phyloP scores from a whole-genome alignment of 2,329 filamentous ascomycete species.

The Cladosporium phlei region DNA sequence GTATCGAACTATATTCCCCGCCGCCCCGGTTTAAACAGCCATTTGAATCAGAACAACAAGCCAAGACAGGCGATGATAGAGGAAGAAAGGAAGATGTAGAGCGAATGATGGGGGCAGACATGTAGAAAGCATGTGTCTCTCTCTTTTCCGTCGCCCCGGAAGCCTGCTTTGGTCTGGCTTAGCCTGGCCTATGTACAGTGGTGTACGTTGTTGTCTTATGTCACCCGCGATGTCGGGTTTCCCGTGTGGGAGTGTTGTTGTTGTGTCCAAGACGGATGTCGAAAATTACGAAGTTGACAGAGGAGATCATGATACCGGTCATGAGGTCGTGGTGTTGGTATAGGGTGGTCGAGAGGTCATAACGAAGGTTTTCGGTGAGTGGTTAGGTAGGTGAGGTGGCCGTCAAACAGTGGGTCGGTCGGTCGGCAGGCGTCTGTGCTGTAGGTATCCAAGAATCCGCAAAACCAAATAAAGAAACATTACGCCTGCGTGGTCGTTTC shows the following conservation, averaged over 20 bases:
- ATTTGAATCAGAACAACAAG: slow-evolving; percentile 6
- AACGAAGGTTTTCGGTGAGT: neutral
- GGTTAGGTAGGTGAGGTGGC: too few species aligned
- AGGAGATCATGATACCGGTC: slow-evolving; percentile 2
- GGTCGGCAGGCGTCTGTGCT: slow-evolving; percentile 4
- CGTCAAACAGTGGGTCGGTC: too few species aligned
- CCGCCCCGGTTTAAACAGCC: neutral
- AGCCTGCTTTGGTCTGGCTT: too few species aligned
- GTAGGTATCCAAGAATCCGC: neutral
- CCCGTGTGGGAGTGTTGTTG: too few species aligned
- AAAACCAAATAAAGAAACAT: neutral
- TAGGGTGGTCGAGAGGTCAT: neutral
- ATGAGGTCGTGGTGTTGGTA: neutral
- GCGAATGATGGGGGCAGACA: too few species aligned
- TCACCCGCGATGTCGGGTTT: too few species aligned
- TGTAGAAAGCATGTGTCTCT: neutral
- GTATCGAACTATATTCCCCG: slow-evolving; percentile 9
- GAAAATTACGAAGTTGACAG: too few species aligned
- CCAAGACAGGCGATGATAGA: neutral
- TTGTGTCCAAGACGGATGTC: neutral
- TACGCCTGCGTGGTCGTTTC: neutral
- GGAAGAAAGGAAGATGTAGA: too few species aligned
- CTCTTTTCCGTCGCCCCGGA: neutral
- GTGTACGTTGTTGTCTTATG: neutral
- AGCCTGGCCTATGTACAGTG: neutral